These are phyloP conservation scores for Cryptosporidium bovis DNA, from an alignment of 169 alveolate genomes.

Conservation along the genomic window DNA sequence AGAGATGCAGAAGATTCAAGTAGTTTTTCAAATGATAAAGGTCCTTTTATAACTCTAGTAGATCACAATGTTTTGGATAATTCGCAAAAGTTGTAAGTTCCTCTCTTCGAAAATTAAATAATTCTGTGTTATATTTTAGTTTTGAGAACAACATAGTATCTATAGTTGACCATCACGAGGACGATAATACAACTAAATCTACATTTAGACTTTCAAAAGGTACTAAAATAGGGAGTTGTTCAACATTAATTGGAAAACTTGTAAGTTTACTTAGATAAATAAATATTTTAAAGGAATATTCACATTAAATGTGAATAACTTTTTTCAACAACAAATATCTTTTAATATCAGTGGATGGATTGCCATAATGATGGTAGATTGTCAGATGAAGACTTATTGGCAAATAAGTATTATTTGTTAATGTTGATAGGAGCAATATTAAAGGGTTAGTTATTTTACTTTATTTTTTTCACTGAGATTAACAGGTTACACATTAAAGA, in stretches of 20 bases:
- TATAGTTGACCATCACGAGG: slow-evolving; percentile 65
- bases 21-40: background rate
- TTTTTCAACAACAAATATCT: background rate
- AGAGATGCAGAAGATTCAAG: background rate
- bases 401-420: slow-evolving; percentile 1
- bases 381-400: background rate
- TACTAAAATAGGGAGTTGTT: slow-evolving; percentile 56
- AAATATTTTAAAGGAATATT: background rate
- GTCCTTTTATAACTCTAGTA: slow-evolving; percentile 29
- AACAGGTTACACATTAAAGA: slow-evolving; percentile 1
- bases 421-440: slow-evolving; percentile 31
- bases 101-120: background rate
- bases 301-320: too few species aligned
- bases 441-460: slow-evolving; percentile 29
- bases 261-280: slow-evolving; percentile 27
- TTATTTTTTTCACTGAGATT: background rate
- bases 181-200: slow-evolving; percentile 4
- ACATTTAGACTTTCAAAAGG: slow-evolving; percentile 34
- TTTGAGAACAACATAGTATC: slow-evolving; percentile 15
- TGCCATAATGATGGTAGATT: background rate
- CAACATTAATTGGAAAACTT: slow-evolving; percentile 37
- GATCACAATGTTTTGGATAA: slow-evolving; percentile 39
- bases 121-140: background rate
- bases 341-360: slow-evolving; percentile 32
- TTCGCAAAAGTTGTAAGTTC: slow-evolving; percentile 26